Percentiles rank a stretch among this genome's conserved stretches.
Conservation (phyloP, 495 filamentous ascomycete genomes). For the Aspergillus leporis region DNA sequence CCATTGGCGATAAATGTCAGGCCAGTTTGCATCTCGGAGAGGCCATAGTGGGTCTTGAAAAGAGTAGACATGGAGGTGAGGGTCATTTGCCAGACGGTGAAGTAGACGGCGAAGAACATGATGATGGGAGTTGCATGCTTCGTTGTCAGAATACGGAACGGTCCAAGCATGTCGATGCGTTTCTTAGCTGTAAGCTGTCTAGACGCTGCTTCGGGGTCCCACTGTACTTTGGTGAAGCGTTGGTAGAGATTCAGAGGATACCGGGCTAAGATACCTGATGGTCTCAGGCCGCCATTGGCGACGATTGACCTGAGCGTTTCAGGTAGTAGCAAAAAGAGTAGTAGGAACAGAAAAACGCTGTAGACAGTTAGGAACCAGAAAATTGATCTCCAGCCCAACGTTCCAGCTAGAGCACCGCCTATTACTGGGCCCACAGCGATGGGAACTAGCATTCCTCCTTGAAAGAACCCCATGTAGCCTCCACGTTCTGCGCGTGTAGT, state of each 20-base stretch:
- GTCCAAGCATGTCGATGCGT: conserved; percentile 37
- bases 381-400: conserved; percentile 55
- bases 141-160: conserved; percentile 47
- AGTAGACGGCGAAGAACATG: conserved; percentile 51
- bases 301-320: conserved; percentile 57
- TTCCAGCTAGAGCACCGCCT: conserved; percentile 52
- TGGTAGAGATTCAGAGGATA: conserved; percentile 41
- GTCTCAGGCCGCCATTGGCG: conserved; percentile 42
- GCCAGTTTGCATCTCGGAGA: conserved; percentile 48
- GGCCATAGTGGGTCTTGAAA: conserved; percentile 42
- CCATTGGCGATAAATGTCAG: conserved; percentile 54
- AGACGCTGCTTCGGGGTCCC: conserved; percentile 14
- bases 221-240: conserved; percentile 25
- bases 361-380: conserved; percentile 60
- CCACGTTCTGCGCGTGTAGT: conserved; percentile 54
- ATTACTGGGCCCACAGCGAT: conserved; percentile 55
- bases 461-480: conserved; percentile 56
- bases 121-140: conserved; percentile 48
- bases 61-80: conserved; percentile 55
- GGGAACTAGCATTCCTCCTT: conserved; percentile 48
- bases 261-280: conserved; percentile 25
- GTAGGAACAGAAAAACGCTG: conserved; percentile 42
- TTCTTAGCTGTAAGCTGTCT: conserved; percentile 21
- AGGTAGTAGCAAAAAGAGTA: conserved; percentile 46
- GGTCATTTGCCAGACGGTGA: conserved; percentile 58